These are phyloP conservation scores for Colletotrichum sansevieriae DNA, from an alignment of 2,329 filamentous ascomycete species.

Conservation along the genomic window DNA sequence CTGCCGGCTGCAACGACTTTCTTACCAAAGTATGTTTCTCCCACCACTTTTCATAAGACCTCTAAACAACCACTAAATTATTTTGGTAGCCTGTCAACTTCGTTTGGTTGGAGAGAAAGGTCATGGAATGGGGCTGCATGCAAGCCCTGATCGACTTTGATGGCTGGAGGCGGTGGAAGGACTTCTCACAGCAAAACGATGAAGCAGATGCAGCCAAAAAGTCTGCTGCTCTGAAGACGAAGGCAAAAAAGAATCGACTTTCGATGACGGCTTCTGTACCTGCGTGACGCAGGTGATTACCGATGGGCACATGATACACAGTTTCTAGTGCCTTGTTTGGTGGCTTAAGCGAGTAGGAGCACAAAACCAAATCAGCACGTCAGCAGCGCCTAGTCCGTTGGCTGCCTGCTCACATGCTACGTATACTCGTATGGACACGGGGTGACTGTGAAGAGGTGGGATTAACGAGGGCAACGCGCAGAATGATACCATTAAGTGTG, in stretches of 20 bases:
- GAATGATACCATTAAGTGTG: conserved; percentile 24
- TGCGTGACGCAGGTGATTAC: conserved; percentile 8
- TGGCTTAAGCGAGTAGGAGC: no score
- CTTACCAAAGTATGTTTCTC: conserved; percentile 83
- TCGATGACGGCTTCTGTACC: conserved; percentile 48
- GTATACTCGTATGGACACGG: no score
- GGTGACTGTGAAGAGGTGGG: background rate
- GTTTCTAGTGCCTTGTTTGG: no score
- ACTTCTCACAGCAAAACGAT: conserved; percentile 70
- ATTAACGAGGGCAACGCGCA: conserved; percentile 19
- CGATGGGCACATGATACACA: no score
- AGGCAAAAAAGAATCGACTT: conserved; percentile 61
- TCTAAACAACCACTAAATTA: conserved; percentile 40
- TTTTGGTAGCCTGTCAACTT: conserved; percentile 87
- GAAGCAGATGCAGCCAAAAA: conserved; percentile 59
- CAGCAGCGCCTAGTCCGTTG: no score
- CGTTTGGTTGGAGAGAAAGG: conserved; percentile 96
- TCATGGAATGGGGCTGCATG: conserved; percentile 99
- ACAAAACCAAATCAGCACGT: no score
- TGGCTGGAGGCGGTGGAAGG: conserved; percentile 98
- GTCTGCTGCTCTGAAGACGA: conserved; percentile 52
- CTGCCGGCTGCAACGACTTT: conserved; percentile 98
- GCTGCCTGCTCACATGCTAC: no score
- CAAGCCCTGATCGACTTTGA: conserved; percentile 98
- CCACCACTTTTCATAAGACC: background rate